Evolutionary conservation across 805 yeast species (phyloP).

Genomic region (Candida taoyuanica): DNA sequence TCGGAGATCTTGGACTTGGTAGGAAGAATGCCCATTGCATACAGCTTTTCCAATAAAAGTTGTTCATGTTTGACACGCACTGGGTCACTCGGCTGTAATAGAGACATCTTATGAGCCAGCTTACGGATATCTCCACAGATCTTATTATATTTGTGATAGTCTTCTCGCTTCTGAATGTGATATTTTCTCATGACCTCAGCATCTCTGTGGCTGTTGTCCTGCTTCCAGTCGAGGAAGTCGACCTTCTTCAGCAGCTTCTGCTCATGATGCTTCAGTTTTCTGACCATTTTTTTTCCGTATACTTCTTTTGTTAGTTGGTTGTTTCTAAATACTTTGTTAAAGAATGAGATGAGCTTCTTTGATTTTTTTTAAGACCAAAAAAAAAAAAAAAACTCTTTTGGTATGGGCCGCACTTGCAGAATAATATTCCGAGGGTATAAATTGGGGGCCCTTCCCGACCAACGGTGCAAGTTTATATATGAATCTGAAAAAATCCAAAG

Average conservation of each 20-base stretch:
- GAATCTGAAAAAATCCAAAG: too few species aligned
- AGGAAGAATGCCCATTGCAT: slow-evolving; percentile 81
- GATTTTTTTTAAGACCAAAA: background rate
- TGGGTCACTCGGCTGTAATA: slow-evolving; percentile 84
- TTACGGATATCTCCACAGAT: slow-evolving; percentile 90
- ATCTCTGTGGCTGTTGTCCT: slow-evolving; percentile 91
- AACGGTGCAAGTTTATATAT: too few species aligned
- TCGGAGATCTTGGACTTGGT: slow-evolving; percentile 89
- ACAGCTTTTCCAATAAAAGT: slow-evolving; percentile 78
- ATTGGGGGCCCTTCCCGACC: too few species aligned
- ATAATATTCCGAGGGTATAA: too few species aligned
- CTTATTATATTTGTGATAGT: slow-evolving; percentile 89
- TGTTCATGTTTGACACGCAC: slow-evolving; percentile 86
- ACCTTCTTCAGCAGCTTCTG: slow-evolving; percentile 91
- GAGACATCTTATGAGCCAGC: slow-evolving; percentile 78
- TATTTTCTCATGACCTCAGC: slow-evolving; percentile 95
- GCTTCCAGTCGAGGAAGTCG: slow-evolving; percentile 96
- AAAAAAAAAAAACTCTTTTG: slow-evolving; percentile 1
- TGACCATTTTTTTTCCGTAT: slow-evolving; percentile 49
- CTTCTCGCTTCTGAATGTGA: slow-evolving; percentile 92
- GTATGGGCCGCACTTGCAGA: slow-evolving; percentile 1
- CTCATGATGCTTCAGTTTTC: slow-evolving; percentile 92
- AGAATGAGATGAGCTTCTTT: slow-evolving; percentile 3
- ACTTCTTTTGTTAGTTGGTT: background rate
- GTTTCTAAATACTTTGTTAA: too few species aligned